These are phyloP conservation scores for Cryptomeria japonica DNA, from an alignment of 75 land plant species.

Conservation along the genomic window DNA sequence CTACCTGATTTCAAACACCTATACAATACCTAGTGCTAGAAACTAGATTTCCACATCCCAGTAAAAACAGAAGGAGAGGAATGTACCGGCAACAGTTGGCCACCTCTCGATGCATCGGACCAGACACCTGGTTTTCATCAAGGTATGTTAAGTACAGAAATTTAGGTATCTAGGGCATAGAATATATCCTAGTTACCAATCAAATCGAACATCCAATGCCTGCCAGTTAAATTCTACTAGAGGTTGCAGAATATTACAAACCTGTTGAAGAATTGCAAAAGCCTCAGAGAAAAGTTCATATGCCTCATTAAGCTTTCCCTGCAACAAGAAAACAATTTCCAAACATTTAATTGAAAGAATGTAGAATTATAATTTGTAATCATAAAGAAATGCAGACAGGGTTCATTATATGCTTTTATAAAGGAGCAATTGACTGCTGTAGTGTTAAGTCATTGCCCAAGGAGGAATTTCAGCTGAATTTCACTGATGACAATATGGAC, in stretches of 20 bases:
- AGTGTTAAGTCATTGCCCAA: neutral
- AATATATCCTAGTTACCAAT: neutral
- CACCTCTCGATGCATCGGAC: conserved; percentile 99
- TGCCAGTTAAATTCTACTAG: neutral
- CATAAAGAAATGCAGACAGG: neutral
- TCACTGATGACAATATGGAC: neutral
- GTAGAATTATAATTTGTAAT: neutral
- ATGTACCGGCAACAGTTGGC: conserved; percentile 92
- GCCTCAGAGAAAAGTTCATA: conserved; percentile 92
- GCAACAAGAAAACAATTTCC: conserved; percentile 16
- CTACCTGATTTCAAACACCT: neutral
- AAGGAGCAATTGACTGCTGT: neutral
- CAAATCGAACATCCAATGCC: neutral
- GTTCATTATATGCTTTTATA: neutral
- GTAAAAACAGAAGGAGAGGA: neutral
- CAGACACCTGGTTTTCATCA: conserved; percentile 75
- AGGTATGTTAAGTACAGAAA: neutral
- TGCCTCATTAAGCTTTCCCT: conserved; percentile 96
- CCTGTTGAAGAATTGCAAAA: conserved; percentile 91
- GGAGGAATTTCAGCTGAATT: neutral
- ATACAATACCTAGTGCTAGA: neutral
- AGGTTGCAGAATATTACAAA: conserved; percentile 17
- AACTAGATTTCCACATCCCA: neutral
- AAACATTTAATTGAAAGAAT: neutral
- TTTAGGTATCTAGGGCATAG: neutral